phyloP scores from a whole-genome alignment of 2,329 filamentous ascomycete genomes.

The Talaromyces rugulosus region DNA sequence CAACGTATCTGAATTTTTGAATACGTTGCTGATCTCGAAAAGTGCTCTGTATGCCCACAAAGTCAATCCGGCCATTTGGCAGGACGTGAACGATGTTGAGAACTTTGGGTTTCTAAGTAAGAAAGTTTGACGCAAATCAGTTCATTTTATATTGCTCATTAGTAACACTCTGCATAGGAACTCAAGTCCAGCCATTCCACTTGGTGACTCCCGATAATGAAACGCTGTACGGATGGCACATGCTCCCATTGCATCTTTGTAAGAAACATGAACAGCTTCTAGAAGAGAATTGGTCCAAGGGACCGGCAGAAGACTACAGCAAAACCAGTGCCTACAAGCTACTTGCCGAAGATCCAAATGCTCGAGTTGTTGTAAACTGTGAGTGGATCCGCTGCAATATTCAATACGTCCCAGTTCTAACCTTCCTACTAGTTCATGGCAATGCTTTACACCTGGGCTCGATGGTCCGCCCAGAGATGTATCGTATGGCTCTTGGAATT shows the following conservation, averaged over 20 bases:
- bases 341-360: conserved; percentile 47
- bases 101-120: conserved; percentile 81
- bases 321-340: conserved; percentile 48
- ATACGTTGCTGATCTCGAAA: not conserved
- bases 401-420: not conserved
- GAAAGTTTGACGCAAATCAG: conserved; percentile 18
- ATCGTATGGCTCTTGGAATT: conserved; percentile 70
- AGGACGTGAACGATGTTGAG: conserved; percentile 71
- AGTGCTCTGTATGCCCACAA: conserved; percentile 83
- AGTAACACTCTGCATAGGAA: conserved; percentile 50
- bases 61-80: conserved; percentile 66
- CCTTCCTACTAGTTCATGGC: conserved; percentile 38
- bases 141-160: not conserved
- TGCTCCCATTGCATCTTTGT: conserved; percentile 76
- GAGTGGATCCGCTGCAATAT: not conserved
- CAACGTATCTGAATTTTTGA: not conserved
- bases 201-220: conserved; percentile 71
- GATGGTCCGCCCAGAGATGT: conserved; percentile 68
- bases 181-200: conserved; percentile 84
- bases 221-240: conserved; percentile 82
- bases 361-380: conserved; percentile 50
- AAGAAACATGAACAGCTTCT: conserved; percentile 64
- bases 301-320: conserved; percentile 44
- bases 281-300: conserved; percentile 51
- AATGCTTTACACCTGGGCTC: conserved; percentile 87